Conservation (phyloP, 306 rosid species). For the Sechiopsis laciniata region DNA sequence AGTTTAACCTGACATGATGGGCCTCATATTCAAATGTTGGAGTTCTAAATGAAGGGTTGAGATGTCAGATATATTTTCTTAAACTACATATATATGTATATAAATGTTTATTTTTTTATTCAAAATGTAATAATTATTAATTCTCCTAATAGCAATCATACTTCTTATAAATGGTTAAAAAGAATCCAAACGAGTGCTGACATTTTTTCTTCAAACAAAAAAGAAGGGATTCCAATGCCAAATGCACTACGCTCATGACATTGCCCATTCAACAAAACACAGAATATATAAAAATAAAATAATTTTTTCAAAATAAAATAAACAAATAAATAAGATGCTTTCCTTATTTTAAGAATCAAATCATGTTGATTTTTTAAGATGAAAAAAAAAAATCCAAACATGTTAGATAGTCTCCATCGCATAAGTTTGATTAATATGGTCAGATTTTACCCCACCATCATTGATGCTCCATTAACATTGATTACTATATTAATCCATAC, state of each 20-base stretch:
- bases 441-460: not conserved
- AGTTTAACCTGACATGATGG: not conserved
- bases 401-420: too few relatives aligned
- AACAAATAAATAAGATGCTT: conserved; percentile 9
- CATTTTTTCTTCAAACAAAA: not conserved
- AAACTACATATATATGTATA: too few relatives aligned
- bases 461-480: conserved; percentile 10
- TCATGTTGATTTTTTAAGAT: not conserved
- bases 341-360: conserved; percentile 19
- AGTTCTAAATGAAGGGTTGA: too few relatives aligned
- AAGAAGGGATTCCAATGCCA: not conserved
- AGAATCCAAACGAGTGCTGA: not conserved
- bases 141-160: not conserved
- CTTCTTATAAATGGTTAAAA: not conserved
- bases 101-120: not conserved
- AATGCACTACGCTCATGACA: conserved; percentile 6
- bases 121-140: not conserved
- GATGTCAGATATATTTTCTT: too few relatives aligned
- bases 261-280: not conserved
- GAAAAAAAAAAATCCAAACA: not conserved
- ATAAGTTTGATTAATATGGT: too few relatives aligned
- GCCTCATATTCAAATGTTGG: not conserved
- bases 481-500: conserved; percentile 7
- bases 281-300: not conserved
- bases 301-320: too few relatives aligned